Evolutionary conservation across 2,329 filamentous ascomycete genomes (phyloP).

Genomic region (Colletotrichum lindemuthianum): DNA sequence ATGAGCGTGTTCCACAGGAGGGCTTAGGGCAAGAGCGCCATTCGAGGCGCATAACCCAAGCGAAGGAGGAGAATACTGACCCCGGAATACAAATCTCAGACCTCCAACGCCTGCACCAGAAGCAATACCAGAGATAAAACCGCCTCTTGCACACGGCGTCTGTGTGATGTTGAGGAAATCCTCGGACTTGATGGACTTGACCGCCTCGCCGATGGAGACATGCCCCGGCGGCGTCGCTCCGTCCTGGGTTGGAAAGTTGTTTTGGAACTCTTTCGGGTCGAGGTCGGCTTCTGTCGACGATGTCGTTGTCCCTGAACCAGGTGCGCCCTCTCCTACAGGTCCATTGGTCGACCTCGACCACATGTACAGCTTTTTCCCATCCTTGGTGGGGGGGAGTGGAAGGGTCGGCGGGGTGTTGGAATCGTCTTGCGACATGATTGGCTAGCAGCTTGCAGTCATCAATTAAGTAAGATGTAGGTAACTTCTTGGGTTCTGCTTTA

Average conservation of each 20-base stretch:
- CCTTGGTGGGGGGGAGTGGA: slow-evolving; percentile 1
- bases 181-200: slow-evolving; percentile 72
- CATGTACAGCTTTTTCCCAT: slow-evolving; percentile 23
- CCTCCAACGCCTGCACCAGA: slow-evolving; percentile 81
- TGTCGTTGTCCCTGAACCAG: slow-evolving; percentile 21
- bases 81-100: slow-evolving; percentile 77
- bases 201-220: slow-evolving; percentile 64
- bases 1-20: background rate
- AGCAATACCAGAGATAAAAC: slow-evolving; percentile 84
- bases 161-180: slow-evolving; percentile 80
- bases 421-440: slow-evolving; percentile 23
- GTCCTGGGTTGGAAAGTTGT: slow-evolving; percentile 37
- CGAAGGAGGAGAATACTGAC: slow-evolving; percentile 59
- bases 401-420: background rate
- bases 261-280: slow-evolving; percentile 35
- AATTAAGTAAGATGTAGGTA: background rate
- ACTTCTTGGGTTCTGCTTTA: background rate
- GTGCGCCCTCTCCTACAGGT: slow-evolving; percentile 36
- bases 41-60: background rate
- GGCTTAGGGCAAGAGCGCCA: background rate
- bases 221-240: slow-evolving; percentile 41
- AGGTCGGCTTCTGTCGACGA: slow-evolving; percentile 14
- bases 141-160: slow-evolving; percentile 85
- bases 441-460: slow-evolving; percentile 1
- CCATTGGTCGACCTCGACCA: slow-evolving; percentile 21